phyloP scores from a whole-genome alignment of 1,284 basidiomycete genomes.

The Kalmanozyma brasiliensis region DNA sequence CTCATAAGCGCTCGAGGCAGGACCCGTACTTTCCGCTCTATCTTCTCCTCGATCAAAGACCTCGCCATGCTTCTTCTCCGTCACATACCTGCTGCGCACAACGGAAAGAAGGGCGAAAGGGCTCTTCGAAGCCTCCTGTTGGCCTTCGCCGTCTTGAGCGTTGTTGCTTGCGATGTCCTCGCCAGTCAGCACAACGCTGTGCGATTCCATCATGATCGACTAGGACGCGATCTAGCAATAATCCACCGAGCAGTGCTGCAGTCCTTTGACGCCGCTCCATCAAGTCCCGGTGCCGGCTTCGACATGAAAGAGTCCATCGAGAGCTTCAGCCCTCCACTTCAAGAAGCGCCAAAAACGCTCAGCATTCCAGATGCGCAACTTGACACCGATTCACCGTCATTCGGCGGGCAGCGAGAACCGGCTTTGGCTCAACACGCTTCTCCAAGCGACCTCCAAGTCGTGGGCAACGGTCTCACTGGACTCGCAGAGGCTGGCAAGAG shows the following conservation, averaged over 20 bases:
- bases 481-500: constrained; percentile 30
- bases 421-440: constrained; percentile 9
- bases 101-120: too few species aligned
- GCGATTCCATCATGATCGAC: too few species aligned
- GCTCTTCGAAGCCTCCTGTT: too few species aligned
- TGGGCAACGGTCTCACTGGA: constrained; percentile 27
- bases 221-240: constrained; percentile 3
- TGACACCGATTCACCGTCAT: constrained; percentile 5
- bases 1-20: too few species aligned
- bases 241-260: constrained; percentile 16
- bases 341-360: constrained; percentile 10
- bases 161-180: too few species aligned
- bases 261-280: background rate
- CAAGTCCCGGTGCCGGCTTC: too few species aligned
- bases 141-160: too few species aligned
- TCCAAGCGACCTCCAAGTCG: constrained; percentile 28
- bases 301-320: background rate
- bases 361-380: constrained; percentile 12
- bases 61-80: too few species aligned
- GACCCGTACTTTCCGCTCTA: too few species aligned
- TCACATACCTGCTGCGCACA: too few species aligned
- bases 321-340: constrained; percentile 8
- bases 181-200: too few species aligned
- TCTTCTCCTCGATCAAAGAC: too few species aligned
- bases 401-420: constrained; percentile 19